Evolutionary conservation across 495 filamentous ascomycete species (phyloP).

Genomic region (Annulohypoxylon stygium): DNA sequence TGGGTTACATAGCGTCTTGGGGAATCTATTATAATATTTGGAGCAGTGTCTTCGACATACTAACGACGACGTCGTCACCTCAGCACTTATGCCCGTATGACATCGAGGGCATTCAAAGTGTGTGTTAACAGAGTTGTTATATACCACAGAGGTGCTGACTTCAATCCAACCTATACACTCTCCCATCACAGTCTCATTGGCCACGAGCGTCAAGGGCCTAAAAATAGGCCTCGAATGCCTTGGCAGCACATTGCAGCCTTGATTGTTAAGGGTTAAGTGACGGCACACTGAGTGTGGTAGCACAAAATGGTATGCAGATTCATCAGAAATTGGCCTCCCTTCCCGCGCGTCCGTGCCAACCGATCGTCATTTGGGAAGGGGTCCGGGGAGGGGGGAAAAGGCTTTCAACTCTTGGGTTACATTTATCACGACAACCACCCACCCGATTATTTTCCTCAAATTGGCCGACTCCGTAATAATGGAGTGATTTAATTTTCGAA

Average conservation of each 20-base stretch:
- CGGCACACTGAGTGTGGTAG: slow-evolving; percentile 23
- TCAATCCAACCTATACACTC: slow-evolving; percentile 8
- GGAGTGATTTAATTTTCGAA: slow-evolving; percentile 20
- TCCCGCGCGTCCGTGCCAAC: slow-evolving; percentile 40
- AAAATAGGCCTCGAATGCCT: slow-evolving; percentile 39
- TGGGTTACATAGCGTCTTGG: slow-evolving; percentile 39
- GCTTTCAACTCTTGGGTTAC: slow-evolving; percentile 34
- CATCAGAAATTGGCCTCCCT: slow-evolving; percentile 43
- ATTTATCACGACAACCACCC: slow-evolving; percentile 42
- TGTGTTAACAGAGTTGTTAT: slow-evolving; percentile 24
- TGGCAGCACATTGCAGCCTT: slow-evolving; percentile 26
- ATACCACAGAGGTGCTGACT: slow-evolving; percentile 21
- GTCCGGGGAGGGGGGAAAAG: slow-evolving; percentile 14
- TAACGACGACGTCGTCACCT: slow-evolving; percentile 21
- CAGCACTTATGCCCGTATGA: slow-evolving; percentile 7
- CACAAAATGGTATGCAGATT: slow-evolving; percentile 41
- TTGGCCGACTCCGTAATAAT: slow-evolving; percentile 31
- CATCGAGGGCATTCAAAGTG: slow-evolving; percentile 26
- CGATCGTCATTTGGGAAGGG: slow-evolving; percentile 24
- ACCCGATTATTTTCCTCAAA: slow-evolving; percentile 43
- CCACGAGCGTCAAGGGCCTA: slow-evolving; percentile 28
- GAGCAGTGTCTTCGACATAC: slow-evolving; percentile 11
- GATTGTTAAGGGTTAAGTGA: slow-evolving; percentile 12
- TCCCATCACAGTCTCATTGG: slow-evolving; percentile 18
- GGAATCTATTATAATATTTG: slow-evolving; percentile 23